Evolutionary conservation across 2,329 filamentous ascomycete species (phyloP).

Genomic region (Lasiodiplodia sp.): DNA sequence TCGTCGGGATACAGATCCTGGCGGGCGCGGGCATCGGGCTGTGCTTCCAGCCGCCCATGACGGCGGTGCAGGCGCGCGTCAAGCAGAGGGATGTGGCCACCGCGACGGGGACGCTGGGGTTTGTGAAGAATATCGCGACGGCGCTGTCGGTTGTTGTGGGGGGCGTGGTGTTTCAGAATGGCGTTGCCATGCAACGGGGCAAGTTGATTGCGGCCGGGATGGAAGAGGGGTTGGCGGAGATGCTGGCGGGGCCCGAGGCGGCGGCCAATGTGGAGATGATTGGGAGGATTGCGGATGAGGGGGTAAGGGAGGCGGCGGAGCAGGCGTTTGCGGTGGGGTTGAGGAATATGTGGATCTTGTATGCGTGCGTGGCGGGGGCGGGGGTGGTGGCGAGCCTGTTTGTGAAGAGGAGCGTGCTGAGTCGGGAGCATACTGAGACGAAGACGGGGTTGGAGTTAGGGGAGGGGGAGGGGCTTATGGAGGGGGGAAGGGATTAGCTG

Average conservation of each 20-base stretch:
- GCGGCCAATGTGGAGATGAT: conserved; percentile 67
- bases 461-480: not conserved
- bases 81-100: conserved; percentile 57
- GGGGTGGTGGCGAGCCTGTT: conserved; percentile 49
- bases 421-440: conserved; percentile 54
- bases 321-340: conserved; percentile 53
- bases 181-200: conserved; percentile 59
- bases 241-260: conserved; percentile 64
- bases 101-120: conserved; percentile 60
- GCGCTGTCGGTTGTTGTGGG: conserved; percentile 59
- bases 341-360: conserved; percentile 58
- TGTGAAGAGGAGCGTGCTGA: conserved; percentile 49
- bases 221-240: conserved; percentile 51
- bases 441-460: conserved; percentile 50
- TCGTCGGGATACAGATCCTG: conserved; percentile 59
- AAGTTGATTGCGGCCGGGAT: conserved; percentile 53
- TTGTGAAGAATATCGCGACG: conserved; percentile 54
- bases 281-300: conserved; percentile 53
- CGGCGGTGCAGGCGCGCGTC: conserved; percentile 64
- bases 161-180: conserved; percentile 61
- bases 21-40: conserved; percentile 60
- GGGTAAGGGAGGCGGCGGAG: conserved; percentile 53
- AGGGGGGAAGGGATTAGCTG: too few relatives aligned
- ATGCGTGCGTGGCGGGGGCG: conserved; percentile 48
- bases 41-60: conserved; percentile 62